Base-by-base conservation (phyloP, 805 yeast species). In the Hanseniaspora valbyensis region DNA sequence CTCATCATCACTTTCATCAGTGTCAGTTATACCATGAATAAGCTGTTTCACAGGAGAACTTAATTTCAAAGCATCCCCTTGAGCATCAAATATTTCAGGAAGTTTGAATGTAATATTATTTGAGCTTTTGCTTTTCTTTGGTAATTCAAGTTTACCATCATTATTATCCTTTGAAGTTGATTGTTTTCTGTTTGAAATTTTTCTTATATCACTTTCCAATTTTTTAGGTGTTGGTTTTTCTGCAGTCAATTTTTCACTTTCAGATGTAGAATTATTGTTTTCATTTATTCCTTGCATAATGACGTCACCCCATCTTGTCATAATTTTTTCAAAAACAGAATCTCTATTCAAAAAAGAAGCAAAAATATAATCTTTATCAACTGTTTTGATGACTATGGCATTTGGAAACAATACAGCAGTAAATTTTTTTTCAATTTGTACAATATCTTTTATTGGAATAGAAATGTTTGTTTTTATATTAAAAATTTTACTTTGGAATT, bases 351-450 rank as follows among this genome's bases (percentile, higher is more conserved):
- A 66, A 54, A 82, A 76, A 0, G 83, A 74, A 0, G 86, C 86
- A 68, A 82, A 82, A 0, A 72, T 70, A 59, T 75, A 78, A 56
- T 73, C 76, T 24, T 74, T 76, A 57, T 81, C 83, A 43, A 79
- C 64, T 1, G 88, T 81, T 51, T 76, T 72, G 21, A 82, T 72
- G 40, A 73, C 71, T 54, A 82, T 73, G 0, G 83, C 86, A 59
- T 81, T 82, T 5, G 87, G 87, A 54, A 82, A 79, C 14, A 82
- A 67, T 0, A 78, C 80, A 0, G 80, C 83, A 0, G 87, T 81
- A 14, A 76, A 71, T 60, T 73, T 76, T 61, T 81, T 81, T 54
- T 78, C 82, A 19, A 82, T 70, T 55, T 76, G 77, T 28, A 79
- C 71, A 21, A 82, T 76, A 56, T 81, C 84, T 50, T 69, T 73